These are phyloP conservation scores for Circinella umbellata DNA, from an alignment of 371 early-diverging fungal species.

Conservation along the genomic window DNA sequence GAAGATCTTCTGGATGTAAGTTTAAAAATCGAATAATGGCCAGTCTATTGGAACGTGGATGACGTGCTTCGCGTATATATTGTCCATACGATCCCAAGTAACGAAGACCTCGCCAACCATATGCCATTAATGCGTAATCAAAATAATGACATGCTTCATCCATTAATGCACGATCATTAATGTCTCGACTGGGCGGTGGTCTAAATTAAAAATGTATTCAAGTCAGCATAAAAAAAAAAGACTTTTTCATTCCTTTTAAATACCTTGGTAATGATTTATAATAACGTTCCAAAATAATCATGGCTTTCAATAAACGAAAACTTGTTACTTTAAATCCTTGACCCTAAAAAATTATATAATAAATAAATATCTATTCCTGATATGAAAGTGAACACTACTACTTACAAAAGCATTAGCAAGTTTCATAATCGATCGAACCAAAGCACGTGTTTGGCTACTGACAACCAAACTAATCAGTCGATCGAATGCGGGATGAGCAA, in stretches of 20 bases:
- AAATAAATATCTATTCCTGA: not conserved
- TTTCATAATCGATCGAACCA: slow-evolving; percentile 46
- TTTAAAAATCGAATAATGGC: slow-evolving; percentile 72
- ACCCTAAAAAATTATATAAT: slow-evolving; percentile 38
- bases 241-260: not conserved
- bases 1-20: slow-evolving; percentile 70
- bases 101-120: slow-evolving; percentile 54
- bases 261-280: slow-evolving; percentile 26
- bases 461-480: slow-evolving; percentile 44
- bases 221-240: not conserved
- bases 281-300: slow-evolving; percentile 24
- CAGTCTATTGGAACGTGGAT: slow-evolving; percentile 65
- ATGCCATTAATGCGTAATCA: slow-evolving; percentile 33
- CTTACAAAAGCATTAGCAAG: slow-evolving; percentile 46
- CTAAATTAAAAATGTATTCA: not conserved
- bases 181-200: slow-evolving; percentile 11
- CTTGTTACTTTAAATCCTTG: slow-evolving; percentile 57
- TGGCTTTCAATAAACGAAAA: slow-evolving; percentile 25
- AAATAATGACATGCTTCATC: slow-evolving; percentile 35
- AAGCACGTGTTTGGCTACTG: slow-evolving; percentile 39
- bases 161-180: slow-evolving; percentile 20
- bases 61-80: slow-evolving; percentile 37
- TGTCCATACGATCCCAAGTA: slow-evolving; percentile 59
- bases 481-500: slow-evolving; percentile 44
- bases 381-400: not conserved